Conservation (phyloP, 2,329 filamentous ascomycete species). For the Macroventuria anomochaeta region DNA sequence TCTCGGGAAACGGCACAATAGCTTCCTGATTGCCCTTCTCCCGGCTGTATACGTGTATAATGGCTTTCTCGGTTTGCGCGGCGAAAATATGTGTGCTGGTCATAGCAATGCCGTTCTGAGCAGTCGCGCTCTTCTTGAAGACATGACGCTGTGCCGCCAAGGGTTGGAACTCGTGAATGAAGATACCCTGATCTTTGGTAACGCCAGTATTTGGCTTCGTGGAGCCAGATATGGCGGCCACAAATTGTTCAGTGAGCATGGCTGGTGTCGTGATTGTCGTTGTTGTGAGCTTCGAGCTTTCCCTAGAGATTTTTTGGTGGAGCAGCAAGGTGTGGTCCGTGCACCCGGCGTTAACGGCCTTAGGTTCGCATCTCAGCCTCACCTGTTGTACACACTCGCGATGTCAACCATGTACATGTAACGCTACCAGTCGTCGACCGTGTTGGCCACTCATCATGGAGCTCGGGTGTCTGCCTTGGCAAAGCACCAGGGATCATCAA, state of each 20-base stretch:
- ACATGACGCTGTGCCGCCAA: constrained; percentile 74
- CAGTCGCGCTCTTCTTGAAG: constrained; percentile 92
- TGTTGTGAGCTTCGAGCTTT: constrained; percentile 17
- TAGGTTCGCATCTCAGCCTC: background rate
- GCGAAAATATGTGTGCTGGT: constrained; percentile 86
- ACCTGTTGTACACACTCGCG: background rate
- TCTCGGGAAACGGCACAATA: constrained; percentile 84
- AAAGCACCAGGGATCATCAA: background rate
- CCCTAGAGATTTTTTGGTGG: constrained; percentile 1
- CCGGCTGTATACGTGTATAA: constrained; percentile 90
- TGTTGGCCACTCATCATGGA: background rate
- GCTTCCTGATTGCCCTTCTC: constrained; percentile 86
- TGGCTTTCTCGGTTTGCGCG: constrained; percentile 88
- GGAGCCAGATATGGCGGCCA: constrained; percentile 56
- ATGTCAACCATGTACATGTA: background rate
- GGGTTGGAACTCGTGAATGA: constrained; percentile 82
- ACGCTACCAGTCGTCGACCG: background rate
- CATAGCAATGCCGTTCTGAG: constrained; percentile 78
- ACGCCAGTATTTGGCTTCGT: constrained; percentile 55
- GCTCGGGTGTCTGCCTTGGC: background rate
- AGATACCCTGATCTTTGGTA: constrained; percentile 83
- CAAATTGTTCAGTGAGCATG: constrained; percentile 60
- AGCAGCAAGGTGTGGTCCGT: background rate
- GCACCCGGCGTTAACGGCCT: background rate
- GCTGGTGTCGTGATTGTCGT: constrained; percentile 1